phyloP scores from a whole-genome alignment of 164 flowering plant genomes.

The Platanus orientalis region DNA sequence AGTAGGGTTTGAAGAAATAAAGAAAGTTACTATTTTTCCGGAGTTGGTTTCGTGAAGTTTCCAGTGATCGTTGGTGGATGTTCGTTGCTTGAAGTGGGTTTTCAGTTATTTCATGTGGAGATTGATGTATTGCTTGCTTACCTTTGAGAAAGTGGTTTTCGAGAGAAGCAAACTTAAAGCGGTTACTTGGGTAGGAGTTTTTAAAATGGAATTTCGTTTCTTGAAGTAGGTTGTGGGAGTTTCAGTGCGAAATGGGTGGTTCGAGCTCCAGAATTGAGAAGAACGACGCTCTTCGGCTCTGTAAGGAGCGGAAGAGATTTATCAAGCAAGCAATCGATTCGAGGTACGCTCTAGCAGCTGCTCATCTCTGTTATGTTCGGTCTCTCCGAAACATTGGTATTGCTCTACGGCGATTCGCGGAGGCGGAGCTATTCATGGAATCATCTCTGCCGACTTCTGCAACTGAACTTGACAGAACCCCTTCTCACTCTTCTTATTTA shows the following conservation, averaged over 20 bases:
- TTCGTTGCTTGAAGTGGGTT: too few relatives aligned
- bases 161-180: background rate
- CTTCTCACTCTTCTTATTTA: conserved; percentile 69
- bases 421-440: conserved; percentile 61
- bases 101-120: too few relatives aligned
- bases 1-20: too few relatives aligned
- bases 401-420: conserved; percentile 73
- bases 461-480: conserved; percentile 62
- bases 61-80: too few relatives aligned
- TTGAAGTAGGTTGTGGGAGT: conserved; percentile 14
- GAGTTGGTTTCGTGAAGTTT: too few relatives aligned
- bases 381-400: conserved; percentile 65
- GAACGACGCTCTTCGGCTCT: conserved; percentile 60
- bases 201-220: conserved; percentile 6
- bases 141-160: too few relatives aligned
- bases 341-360: conserved; percentile 81
- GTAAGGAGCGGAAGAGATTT: conserved; percentile 67
- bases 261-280: conserved; percentile 61
- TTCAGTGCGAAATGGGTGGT: conserved; percentile 48
- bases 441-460: conserved; percentile 57
- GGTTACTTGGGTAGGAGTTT: background rate
- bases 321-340: conserved; percentile 82
- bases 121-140: too few relatives aligned
- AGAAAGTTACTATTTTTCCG: too few relatives aligned
- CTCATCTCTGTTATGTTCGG: conserved; percentile 69